phyloP scores from a whole-genome alignment of 2,329 filamentous ascomycete species.

The Thermothelomyces thermophilus region DNA sequence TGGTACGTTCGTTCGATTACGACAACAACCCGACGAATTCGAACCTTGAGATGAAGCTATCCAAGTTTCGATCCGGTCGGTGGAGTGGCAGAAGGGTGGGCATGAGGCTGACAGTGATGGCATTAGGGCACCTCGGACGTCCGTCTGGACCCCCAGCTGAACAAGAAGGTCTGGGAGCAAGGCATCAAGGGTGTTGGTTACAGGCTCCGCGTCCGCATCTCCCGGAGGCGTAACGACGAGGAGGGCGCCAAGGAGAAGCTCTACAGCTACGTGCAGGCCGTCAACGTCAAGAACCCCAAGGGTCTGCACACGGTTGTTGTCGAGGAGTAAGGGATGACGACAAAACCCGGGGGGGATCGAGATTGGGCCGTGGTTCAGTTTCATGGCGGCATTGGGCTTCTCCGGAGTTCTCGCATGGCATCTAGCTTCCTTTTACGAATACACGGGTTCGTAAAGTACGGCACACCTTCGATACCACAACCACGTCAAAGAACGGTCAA shows the following conservation, averaged over 20 bases:
- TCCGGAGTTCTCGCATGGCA: conserved; percentile 38
- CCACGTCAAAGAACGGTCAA: conserved; percentile 16
- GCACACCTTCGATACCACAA: conserved; percentile 26
- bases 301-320: conserved; percentile 90
- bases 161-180: conserved; percentile 99
- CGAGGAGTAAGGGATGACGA: conserved; percentile 51
- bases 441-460: conserved; percentile 32
- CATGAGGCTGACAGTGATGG: conserved; percentile 20
- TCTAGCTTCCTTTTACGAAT: conserved; percentile 40
- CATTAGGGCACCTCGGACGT: conserved; percentile 88
- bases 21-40: conserved; percentile 3
- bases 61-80: not conserved
- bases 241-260: conserved; percentile 99
- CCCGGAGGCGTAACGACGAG: conserved; percentile 99
- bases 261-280: conserved; percentile 99
- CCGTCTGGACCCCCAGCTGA: conserved; percentile 95
- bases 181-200: conserved; percentile 98
- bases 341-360: conserved; percentile 25
- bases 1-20: conserved; percentile 65
- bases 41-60: not conserved
- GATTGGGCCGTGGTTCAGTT: conserved; percentile 30
- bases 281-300: conserved; percentile 99
- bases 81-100: not conserved
- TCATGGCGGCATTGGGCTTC: conserved; percentile 39
- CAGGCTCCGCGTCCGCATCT: conserved; percentile 96